phyloP scores from a whole-genome alignment of 768 basidiomycete genomes.

The Mycena floridula region DNA sequence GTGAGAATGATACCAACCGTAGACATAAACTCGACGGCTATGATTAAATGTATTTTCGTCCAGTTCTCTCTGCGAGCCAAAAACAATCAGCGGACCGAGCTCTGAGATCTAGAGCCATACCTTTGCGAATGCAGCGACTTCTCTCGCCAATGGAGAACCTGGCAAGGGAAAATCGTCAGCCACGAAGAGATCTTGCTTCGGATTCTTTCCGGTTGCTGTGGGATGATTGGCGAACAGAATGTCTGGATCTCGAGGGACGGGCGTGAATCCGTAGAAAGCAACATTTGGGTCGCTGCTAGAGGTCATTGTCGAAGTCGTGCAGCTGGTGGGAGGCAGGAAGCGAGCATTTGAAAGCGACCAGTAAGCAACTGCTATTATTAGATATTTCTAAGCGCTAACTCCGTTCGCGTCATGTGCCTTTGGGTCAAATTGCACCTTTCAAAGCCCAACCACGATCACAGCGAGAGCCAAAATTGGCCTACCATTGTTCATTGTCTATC shows the following conservation, averaged over 20 bases:
- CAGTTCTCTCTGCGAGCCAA: slow-evolving; percentile 29
- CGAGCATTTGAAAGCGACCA: no score
- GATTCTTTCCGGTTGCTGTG: slow-evolving; percentile 32
- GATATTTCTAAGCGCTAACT: no score
- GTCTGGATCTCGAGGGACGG: slow-evolving; percentile 42
- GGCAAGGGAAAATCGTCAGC: slow-evolving; percentile 37
- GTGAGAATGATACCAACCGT: slow-evolving; percentile 26
- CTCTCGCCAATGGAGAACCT: slow-evolving; percentile 29
- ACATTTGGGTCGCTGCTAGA: slow-evolving; percentile 17
- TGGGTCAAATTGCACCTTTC: no score
- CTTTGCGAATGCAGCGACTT: slow-evolving; percentile 34
- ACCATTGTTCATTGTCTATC: no score
- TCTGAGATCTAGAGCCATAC: slow-evolving; percentile 11
- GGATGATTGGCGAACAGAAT: slow-evolving; percentile 40
- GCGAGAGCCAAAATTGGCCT: no score
- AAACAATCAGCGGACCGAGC: background rate
- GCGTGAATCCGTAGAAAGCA: slow-evolving; percentile 39
- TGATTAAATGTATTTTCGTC: slow-evolving; percentile 42
- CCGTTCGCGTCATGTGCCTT: no score
- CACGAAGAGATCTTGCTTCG: slow-evolving; percentile 34
- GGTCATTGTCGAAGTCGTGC: background rate
- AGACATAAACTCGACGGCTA: slow-evolving; percentile 43
- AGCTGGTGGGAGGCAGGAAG: no score
- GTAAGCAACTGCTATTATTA: no score
- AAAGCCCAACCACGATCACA: no score